Percentiles rank a stretch among this genome's conserved stretches.
Conservation (phyloP, 2,329 filamentous ascomycete species). For the Aspergillus caelatus region DNA sequence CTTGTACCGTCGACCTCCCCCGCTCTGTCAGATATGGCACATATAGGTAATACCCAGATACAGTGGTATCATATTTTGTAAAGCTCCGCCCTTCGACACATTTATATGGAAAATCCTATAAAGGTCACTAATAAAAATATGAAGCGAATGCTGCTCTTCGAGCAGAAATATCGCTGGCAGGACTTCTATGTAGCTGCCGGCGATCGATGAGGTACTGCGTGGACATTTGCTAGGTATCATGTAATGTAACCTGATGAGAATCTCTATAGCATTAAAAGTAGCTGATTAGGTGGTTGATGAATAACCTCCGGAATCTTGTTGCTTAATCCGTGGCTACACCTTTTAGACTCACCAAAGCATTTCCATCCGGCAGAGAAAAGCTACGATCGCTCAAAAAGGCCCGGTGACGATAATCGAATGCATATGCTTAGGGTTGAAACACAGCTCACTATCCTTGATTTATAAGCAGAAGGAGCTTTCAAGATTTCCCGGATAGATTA, state of each 20-base stretch:
- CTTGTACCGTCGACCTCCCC: not conserved
- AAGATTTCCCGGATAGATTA: not conserved
- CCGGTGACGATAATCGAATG: not conserved
- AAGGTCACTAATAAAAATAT: conserved; percentile 62
- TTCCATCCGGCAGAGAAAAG: not conserved
- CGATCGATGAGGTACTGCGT: not conserved
- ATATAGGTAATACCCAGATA: not conserved
- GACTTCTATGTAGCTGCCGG: not conserved
- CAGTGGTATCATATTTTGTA: not conserved
- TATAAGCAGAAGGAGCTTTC: not conserved
- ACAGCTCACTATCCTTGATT: not conserved
- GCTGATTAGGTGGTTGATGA: not conserved
- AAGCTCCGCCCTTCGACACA: not conserved
- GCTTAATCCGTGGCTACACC: not conserved
- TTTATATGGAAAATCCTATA: not conserved
- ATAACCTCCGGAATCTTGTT: not conserved
- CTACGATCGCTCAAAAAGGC: not conserved
- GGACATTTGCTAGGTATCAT: no score
- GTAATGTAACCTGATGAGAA: no score
- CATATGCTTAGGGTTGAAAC: not conserved
- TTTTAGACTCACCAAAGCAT: not conserved
- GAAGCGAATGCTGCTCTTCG: conserved; percentile 60
- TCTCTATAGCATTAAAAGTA: not conserved
- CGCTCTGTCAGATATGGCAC: not conserved
- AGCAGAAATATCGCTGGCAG: conserved; percentile 53